phyloP scores from a whole-genome alignment of 352 stramenopile species.

The Pilasporangium apinafurcum region DNA sequence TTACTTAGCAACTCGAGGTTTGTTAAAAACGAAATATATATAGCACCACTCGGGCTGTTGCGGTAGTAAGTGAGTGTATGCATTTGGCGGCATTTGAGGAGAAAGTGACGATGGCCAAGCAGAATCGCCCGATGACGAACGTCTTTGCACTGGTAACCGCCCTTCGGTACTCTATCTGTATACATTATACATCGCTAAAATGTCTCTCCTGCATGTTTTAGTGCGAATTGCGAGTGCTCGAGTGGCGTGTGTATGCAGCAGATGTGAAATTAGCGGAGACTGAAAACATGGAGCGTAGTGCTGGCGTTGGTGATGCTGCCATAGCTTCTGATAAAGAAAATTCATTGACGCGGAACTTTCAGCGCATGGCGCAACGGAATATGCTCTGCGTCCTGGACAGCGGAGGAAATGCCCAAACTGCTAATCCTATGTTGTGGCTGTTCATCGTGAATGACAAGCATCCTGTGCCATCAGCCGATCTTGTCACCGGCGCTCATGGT shows the following conservation, averaged over 20 bases:
- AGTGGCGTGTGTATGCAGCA: conserved; percentile 45
- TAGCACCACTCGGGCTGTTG: not conserved
- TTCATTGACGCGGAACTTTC: conserved; percentile 17
- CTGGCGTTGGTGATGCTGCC: not conserved
- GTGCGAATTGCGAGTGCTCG: conserved; percentile 33
- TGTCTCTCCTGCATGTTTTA: conserved; percentile 14
- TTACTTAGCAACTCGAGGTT: too few relatives aligned
- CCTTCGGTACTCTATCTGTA: not conserved
- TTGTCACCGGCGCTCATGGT: conserved; percentile 9
- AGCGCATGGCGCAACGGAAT: conserved; percentile 31
- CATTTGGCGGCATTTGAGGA: too few relatives aligned
- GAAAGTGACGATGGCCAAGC: not conserved
- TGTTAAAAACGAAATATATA: too few relatives aligned
- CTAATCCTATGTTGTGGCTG: conserved; percentile 28
- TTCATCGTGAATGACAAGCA: conserved; percentile 40
- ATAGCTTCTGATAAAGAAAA: conserved; percentile 7
- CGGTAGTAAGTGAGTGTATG: too few relatives aligned
- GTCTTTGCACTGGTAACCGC: conserved; percentile 38
- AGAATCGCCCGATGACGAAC: conserved; percentile 16
- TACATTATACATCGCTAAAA: not conserved
- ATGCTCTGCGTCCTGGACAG: conserved; percentile 20
- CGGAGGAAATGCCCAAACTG: not conserved
- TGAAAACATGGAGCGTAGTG: not conserved
- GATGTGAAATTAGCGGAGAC: not conserved
- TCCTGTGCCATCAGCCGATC: conserved; percentile 10